These are phyloP conservation scores for Populus trichocarpa DNA, from an alignment of 441 rosid genomes.

Conservation along the genomic window DNA sequence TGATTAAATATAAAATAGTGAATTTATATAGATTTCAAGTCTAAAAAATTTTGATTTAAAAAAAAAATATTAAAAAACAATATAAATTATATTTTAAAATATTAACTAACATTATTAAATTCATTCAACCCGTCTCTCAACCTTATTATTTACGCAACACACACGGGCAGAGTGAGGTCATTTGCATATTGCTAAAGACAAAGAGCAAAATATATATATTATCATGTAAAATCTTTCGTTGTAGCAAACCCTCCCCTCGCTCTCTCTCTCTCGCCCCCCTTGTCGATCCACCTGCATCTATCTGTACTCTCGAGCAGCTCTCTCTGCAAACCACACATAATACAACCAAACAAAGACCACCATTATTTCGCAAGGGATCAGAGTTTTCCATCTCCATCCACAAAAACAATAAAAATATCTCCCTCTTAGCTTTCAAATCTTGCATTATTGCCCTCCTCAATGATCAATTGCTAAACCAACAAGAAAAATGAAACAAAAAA, in stretches of 20 bases:
- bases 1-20: too few species aligned
- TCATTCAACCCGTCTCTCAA: too few species aligned
- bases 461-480: neutral
- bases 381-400: neutral
- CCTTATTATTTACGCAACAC: neutral
- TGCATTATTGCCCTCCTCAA: neutral
- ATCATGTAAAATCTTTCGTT: too few species aligned
- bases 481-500: neutral
- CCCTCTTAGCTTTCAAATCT: constrained; percentile 5
- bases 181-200: constrained; percentile 28
- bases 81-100: too few species aligned
- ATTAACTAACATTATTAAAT: too few species aligned
- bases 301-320: neutral
- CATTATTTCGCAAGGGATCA: neutral
- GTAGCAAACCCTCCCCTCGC: constrained; percentile 5
- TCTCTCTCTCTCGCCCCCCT: constrained; percentile 15
- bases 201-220: too few species aligned
- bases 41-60: too few species aligned
- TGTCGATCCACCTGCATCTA: constrained; percentile 1
- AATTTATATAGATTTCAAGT: too few species aligned
- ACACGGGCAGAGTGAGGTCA: neutral
- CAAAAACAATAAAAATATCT: constrained; percentile 1
- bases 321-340: constrained; percentile 6
- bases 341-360: constrained; percentile 11
- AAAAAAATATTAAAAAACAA: too few species aligned